Conservation (phyloP, 805 yeast species). For the Pichia manshurica region DNA sequence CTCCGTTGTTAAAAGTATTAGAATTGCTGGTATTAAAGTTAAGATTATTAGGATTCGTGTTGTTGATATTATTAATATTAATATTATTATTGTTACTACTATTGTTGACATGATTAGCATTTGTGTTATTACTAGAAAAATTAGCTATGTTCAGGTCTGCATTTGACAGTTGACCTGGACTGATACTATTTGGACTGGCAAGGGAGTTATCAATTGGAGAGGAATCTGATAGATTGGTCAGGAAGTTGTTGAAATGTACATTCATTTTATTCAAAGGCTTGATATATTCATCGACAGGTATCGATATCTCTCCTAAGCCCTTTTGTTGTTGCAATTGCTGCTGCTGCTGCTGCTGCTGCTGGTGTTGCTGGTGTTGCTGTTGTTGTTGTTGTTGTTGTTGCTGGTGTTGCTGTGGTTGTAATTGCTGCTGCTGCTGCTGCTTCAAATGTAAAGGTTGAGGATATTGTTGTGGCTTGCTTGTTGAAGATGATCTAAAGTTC, state of each 20-base stretch:
- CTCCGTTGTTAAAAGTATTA: not conserved
- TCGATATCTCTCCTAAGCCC: conserved; percentile 29
- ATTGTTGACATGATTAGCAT: not conserved
- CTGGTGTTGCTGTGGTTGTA: not conserved
- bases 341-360: not conserved
- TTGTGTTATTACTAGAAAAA: not conserved
- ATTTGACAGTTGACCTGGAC: conserved; percentile 6
- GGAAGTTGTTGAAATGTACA: conserved; percentile 26
- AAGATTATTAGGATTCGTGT: not conserved
- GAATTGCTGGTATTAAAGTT: not conserved
- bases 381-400: not conserved
- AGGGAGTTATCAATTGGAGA: conserved; percentile 9
- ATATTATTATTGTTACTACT: not conserved
- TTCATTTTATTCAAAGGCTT: conserved; percentile 34
- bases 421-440: conserved; percentile 2
- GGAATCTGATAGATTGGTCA: conserved; percentile 20
- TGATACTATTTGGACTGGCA: conserved; percentile 9
- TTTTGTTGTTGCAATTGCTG: conserved; percentile 12
- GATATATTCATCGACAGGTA: conserved; percentile 33
- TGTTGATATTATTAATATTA: not conserved
- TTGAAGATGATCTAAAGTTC: conserved; percentile 21
- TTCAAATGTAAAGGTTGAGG: not conserved
- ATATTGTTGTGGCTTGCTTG: not conserved
- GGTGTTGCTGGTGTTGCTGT: not conserved
- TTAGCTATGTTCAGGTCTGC: conserved; percentile 2